phyloP scores from a whole-genome alignment of 768 basidiomycete genomes.

The Suillus occidentalis region DNA sequence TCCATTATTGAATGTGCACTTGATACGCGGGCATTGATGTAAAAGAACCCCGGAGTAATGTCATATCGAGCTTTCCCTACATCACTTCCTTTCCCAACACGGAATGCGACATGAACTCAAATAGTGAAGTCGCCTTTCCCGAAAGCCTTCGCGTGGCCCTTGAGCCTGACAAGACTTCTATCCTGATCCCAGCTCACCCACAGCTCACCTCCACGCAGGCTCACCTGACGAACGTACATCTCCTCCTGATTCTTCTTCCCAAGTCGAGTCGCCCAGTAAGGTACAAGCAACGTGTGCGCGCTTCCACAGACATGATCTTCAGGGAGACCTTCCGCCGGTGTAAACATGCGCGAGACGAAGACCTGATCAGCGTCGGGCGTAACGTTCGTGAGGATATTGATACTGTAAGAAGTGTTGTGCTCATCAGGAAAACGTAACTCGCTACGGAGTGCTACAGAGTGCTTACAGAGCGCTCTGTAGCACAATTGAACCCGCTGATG shows the following conservation, averaged over 20 bases:
- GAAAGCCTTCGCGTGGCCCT: conserved; percentile 32
- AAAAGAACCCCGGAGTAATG: background rate
- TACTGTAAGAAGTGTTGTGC: conserved; percentile 5
- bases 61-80: background rate
- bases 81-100: background rate
- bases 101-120: background rate
- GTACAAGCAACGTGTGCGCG: conserved; percentile 48
- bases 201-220: conserved; percentile 48
- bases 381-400: conserved; percentile 42
- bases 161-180: conserved; percentile 32
- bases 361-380: conserved; percentile 31
- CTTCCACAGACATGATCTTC: conserved; percentile 59
- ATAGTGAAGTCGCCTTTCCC: conserved; percentile 7
- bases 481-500: no score
- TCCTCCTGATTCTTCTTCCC: conserved; percentile 23
- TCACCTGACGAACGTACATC: conserved; percentile 51
- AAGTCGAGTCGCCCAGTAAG: conserved; percentile 44
- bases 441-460: no score
- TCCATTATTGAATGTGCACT: conserved; percentile 3
- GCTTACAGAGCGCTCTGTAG: no score
- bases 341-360: conserved; percentile 55
- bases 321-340: conserved; percentile 31
- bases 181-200: conserved; percentile 39
- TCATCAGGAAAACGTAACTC: no score
- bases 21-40: background rate